phyloP scores from a whole-genome alignment of 306 rosid species.

The Fragaria nilgerrensis region DNA sequence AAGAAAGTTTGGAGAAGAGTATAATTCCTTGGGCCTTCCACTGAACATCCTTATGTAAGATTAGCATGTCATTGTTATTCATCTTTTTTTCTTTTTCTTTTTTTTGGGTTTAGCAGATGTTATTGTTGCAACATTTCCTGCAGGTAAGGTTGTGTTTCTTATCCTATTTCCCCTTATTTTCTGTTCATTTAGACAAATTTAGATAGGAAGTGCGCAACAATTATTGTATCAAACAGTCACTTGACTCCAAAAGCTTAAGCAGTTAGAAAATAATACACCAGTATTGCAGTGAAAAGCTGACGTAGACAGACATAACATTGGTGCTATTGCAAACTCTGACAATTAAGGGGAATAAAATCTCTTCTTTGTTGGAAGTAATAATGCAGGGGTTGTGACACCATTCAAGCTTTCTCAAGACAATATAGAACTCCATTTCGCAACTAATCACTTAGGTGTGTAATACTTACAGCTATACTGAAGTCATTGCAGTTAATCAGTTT shows the following conservation, averaged over 20 bases:
- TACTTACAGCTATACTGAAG: neutral
- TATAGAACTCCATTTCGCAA: slow-evolving; percentile 79
- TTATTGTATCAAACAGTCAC: no score
- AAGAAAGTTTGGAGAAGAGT: slow-evolving; percentile 60
- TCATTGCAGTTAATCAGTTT: neutral
- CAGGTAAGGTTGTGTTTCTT: neutral
- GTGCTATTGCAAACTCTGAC: neutral
- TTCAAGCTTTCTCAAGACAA: slow-evolving; percentile 66
- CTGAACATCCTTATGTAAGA: neutral
- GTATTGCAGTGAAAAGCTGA: neutral
- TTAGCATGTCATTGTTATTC: neutral
- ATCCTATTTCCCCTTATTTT: no score
- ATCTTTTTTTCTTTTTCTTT: no score
- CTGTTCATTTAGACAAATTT: no score
- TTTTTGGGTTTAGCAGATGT: neutral
- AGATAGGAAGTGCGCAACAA: no score
- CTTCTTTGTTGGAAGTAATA: slow-evolving; percentile 55
- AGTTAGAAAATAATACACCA: no score
- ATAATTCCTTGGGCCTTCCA: slow-evolving; percentile 29
- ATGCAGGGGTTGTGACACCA: slow-evolving; percentile 75
- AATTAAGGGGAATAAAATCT: slow-evolving; percentile 7
- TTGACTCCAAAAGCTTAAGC: no score
- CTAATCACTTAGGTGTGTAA: slow-evolving; percentile 68
- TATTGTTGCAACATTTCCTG: neutral
- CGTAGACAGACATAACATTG: neutral